Evolutionary conservation across 1,284 basidiomycete genomes (phyloP).

Genomic region (Sphagnurus paluster): DNA sequence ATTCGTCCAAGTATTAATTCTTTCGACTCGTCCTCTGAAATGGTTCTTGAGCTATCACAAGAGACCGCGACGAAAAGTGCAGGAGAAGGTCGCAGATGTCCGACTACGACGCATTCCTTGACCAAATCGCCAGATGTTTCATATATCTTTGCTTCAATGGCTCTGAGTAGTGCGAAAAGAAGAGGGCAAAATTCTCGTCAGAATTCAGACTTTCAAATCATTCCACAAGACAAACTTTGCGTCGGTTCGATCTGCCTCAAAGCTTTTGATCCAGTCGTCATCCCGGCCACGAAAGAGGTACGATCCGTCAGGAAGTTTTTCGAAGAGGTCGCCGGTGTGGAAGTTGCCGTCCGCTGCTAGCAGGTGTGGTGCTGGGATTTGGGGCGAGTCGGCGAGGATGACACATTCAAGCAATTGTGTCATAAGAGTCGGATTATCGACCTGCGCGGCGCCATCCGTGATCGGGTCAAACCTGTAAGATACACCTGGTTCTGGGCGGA

Average conservation of each 20-base stretch:
- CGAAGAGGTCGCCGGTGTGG: constrained; percentile 62
- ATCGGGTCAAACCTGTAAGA: too few relatives aligned
- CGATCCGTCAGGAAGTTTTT: constrained; percentile 44
- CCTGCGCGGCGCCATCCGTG: too few relatives aligned
- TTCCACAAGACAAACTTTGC: constrained; percentile 58
- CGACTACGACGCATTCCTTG: constrained; percentile 64
- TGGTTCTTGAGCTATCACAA: too few relatives aligned
- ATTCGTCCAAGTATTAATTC: too few relatives aligned
- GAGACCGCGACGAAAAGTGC: too few relatives aligned
- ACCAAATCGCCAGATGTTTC: constrained; percentile 55
- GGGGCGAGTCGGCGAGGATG: constrained; percentile 48
- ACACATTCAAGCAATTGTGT: constrained; percentile 49
- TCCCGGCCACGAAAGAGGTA: constrained; percentile 57
- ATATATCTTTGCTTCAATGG: constrained; percentile 69
- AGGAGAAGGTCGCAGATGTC: constrained; percentile 59
- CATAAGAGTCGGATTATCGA: too few relatives aligned
- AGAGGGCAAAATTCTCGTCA: not conserved
- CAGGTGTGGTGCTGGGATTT: constrained; percentile 51
- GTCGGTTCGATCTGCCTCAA: constrained; percentile 55
- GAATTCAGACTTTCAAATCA: constrained; percentile 1
- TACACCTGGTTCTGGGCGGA: too few relatives aligned
- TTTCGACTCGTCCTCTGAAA: too few relatives aligned
- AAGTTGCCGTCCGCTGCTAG: constrained; percentile 58
- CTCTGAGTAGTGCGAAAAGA: constrained; percentile 31
- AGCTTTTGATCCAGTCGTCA: constrained; percentile 65